phyloP scores from a whole-genome alignment of 2,329 filamentous ascomycete genomes.

The Zasmidium angulare region DNA sequence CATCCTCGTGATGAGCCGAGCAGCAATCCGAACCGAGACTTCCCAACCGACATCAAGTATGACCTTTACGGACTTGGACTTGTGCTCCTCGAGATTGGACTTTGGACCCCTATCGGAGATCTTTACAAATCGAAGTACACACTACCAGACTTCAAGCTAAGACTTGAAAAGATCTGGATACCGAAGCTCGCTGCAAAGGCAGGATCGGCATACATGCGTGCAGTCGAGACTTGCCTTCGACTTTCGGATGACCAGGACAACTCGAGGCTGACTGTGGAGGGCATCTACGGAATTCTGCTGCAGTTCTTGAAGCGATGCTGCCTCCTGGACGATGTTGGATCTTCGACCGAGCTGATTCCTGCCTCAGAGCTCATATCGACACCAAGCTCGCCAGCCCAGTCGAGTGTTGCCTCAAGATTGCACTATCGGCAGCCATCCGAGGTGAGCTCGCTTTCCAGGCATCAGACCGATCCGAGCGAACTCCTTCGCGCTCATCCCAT shows the following conservation, averaged over 20 bases:
- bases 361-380: conserved; percentile 23
- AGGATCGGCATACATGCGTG: conserved; percentile 72
- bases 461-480: conserved; percentile 21
- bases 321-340: conserved; percentile 34
- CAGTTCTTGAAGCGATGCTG: conserved; percentile 37
- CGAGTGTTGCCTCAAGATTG: conserved; percentile 7
- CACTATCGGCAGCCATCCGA: conserved; percentile 14
- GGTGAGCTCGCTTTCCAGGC: conserved; percentile 19
- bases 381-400: conserved; percentile 15
- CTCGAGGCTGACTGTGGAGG: conserved; percentile 26
- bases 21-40: conserved; percentile 39
- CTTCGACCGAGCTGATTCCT: conserved; percentile 24
- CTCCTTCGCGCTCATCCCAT: conserved; percentile 6
- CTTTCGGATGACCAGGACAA: conserved; percentile 57
- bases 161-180: conserved; percentile 64
- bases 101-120: conserved; percentile 68
- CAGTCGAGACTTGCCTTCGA: conserved; percentile 68
- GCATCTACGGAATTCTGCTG: conserved; percentile 32
- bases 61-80: conserved; percentile 75
- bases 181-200: conserved; percentile 66
- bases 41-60: conserved; percentile 50
- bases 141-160: conserved; percentile 60
- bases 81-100: conserved; percentile 70
- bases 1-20: conserved; percentile 56
- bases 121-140: conserved; percentile 61